Base-by-base conservation (phyloP, 1,284 basidiomycete genomes). In the Volvariella surrecta region DNA sequence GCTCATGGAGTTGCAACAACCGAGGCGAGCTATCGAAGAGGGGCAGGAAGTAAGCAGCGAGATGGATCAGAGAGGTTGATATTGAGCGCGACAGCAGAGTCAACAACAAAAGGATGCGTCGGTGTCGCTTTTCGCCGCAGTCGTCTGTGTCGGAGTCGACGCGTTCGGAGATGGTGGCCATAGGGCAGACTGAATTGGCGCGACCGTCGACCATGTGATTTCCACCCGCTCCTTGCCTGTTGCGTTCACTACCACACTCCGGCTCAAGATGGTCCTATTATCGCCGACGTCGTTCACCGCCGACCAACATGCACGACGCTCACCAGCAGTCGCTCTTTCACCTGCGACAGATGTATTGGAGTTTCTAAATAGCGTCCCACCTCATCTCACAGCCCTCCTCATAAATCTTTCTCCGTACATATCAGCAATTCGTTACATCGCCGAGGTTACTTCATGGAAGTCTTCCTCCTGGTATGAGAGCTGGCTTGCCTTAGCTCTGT, bases 391-490 rank as follows among this genome's bases (percentile, higher is more conserved):
- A 1, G 56, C 68, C 4, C 69, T 73, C 2, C 72, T 87, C 42
- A 66, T 83, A 35, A 66, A 67, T 11, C 74, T 85, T 45, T 73
- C 74, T 0, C 76, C 79, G 0, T 58, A 67, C 16, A 73, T 89
- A 28, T 61, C 73, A 13, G 48, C 52, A 4, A 40, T 75, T 8
- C 67, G 78, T n/a, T 64, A 63, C 46, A 42, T 59, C 0, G 55
- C 74, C 2, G 76, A 89, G 56, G 61, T 85, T 0, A 28, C 79
- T 8, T 71, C 68, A 48, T 92, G 89, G 89, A 64, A 70, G 37
- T 61, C 70, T 0, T 59, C 66, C 7, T 28, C 24, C 6, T 77
- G 76, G 67, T 76, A 82, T 47, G 75, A 87, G 45, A 76, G 79
- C 50, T 85, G 76, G 68, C 71, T 90, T 2, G 59, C 75, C 0